Base-by-base conservation (phyloP, 2,329 filamentous ascomycete species). In the Ceratocystis huliohia region DNA sequence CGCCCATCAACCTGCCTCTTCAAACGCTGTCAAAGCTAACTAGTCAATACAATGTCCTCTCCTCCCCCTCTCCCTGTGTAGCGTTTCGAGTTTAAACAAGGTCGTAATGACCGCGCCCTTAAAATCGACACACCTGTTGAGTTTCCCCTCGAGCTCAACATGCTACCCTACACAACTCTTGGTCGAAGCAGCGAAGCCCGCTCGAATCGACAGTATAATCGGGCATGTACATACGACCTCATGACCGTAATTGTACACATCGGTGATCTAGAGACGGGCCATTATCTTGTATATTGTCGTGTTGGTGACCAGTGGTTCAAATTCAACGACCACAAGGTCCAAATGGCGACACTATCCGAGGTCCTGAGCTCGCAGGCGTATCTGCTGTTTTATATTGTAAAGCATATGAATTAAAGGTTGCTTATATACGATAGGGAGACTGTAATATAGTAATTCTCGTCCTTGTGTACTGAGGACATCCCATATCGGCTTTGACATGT, bases 271-370 rank as follows among this genome's bases (percentile, higher is more conserved):
- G 91, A 96, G 72, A 91, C 90, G 1, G 93, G 92, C 17, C 91
- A 96, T 73, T 96, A 96, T 73, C 86, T 92, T 66, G 89, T 88
- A n/a, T 96, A 95, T 74, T 91, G 89, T 68, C 81, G 90, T 61
- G 88, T 93, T 68, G 88, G 87, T 3, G 88, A 89, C 66, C 84
- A 88, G 82, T 97, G 93, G 93, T 96, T 96, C 75, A 85, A 89
- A 66, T 96, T 96, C 76, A 95, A 97, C 73, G 93, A 97, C 73
- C 92, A 94, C 74, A 91, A 91, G 74, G 93, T 97, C 28, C 89
- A 92, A 69, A 74, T 92, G 66, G 93, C 90, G 1, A 85, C 84
- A 61, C 88, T 94, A 73, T 88, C 88, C 4, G 90, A 96, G 68
- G 93, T 97, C 2, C 80, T 97, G 53, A 83, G 83, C 37, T 89